These are phyloP conservation scores for Chaetothyriales sp. DNA, from an alignment of 2,329 filamentous ascomycete genomes.

Conservation along the genomic window DNA sequence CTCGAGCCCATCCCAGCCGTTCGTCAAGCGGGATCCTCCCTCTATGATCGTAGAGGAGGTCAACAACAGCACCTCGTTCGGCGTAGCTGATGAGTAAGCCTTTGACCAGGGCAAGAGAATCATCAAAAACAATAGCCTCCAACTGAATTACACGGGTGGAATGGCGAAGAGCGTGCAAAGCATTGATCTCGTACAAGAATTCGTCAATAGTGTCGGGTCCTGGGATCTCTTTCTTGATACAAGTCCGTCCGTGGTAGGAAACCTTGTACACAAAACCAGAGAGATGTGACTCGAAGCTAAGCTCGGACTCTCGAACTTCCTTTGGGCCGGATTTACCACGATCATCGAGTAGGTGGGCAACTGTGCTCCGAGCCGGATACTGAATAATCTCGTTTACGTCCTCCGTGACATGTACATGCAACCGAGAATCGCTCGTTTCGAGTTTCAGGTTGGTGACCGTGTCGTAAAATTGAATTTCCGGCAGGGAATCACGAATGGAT, in stretches of 20 bases:
- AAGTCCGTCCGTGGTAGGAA: constrained; percentile 46
- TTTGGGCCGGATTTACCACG: constrained; percentile 31
- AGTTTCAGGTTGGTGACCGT: constrained; percentile 93
- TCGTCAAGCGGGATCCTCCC: constrained; percentile 50
- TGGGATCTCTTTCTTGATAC: constrained; percentile 97
- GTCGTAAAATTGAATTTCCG: constrained; percentile 90
- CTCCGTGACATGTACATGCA: constrained; percentile 96
- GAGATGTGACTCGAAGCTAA: constrained; percentile 80
- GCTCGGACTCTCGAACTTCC: constrained; percentile 52
- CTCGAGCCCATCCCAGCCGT: constrained; percentile 74
- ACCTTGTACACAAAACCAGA: constrained; percentile 98
- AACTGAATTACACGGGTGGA: constrained; percentile 71
- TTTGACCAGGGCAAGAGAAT: constrained; percentile 57
- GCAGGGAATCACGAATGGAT: constrained; percentile 76
- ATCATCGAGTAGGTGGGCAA: constrained; percentile 49
- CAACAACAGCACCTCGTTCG: constrained; percentile 71
- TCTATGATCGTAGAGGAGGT: constrained; percentile 69
- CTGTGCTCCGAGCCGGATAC: constrained; percentile 58
- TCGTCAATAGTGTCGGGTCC: constrained; percentile 90
- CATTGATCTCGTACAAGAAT: constrained; percentile 94
- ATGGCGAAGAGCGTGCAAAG: constrained; percentile 59
- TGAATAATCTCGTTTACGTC: constrained; percentile 88
- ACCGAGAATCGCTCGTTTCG: constrained; percentile 68
- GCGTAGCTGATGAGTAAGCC: constrained; percentile 82
- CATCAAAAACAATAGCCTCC: constrained; percentile 75